Evolutionary conservation across 2,329 filamentous ascomycete genomes (phyloP).

Genomic region (Teratosphaeria zuluensis): DNA sequence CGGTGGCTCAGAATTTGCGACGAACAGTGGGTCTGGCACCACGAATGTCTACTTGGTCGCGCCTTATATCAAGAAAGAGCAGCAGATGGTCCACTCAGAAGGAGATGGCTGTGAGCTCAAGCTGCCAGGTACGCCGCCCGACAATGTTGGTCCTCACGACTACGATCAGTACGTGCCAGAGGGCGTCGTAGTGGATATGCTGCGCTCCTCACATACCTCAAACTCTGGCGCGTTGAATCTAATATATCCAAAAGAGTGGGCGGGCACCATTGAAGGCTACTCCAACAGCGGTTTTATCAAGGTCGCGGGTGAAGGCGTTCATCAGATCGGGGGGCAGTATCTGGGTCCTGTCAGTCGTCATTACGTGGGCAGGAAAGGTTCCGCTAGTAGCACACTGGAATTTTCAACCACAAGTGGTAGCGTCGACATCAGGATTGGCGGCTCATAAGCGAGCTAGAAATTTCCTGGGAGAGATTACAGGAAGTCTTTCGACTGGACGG

Average conservation of each 20-base stretch:
- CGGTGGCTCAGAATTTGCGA: conserved; percentile 20
- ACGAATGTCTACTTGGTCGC: conserved; percentile 25
- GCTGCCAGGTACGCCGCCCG: no score
- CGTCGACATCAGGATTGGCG: conserved; percentile 14
- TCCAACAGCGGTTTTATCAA: conserved; percentile 29
- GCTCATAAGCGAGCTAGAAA: conserved; percentile 1
- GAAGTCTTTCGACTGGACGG: no score
- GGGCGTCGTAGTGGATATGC: conserved; percentile 13
- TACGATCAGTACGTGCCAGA: not conserved
- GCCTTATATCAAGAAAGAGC: conserved; percentile 16
- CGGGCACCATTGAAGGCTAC: conserved; percentile 29
- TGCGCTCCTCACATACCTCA: conserved; percentile 28
- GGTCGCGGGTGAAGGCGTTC: conserved; percentile 30
- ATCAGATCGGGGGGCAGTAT: conserved; percentile 22
- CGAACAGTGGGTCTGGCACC: conserved; percentile 26
- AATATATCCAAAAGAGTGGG: conserved; percentile 34
- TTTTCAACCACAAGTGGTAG: conserved; percentile 23
- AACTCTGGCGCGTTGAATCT: conserved; percentile 28
- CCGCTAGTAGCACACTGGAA: conserved; percentile 24
- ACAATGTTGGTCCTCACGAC: not conserved
- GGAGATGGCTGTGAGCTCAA: not conserved
- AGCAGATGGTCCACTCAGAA: not conserved
- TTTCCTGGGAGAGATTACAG: not conserved
- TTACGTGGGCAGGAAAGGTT: conserved; percentile 32
- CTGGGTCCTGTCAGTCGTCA: conserved; percentile 18